A percentile compares a stretch with the other conserved stretches of the same genome.
Conservation (phyloP, 306 rosid species). For the Spatholobus suberectus region DNA sequence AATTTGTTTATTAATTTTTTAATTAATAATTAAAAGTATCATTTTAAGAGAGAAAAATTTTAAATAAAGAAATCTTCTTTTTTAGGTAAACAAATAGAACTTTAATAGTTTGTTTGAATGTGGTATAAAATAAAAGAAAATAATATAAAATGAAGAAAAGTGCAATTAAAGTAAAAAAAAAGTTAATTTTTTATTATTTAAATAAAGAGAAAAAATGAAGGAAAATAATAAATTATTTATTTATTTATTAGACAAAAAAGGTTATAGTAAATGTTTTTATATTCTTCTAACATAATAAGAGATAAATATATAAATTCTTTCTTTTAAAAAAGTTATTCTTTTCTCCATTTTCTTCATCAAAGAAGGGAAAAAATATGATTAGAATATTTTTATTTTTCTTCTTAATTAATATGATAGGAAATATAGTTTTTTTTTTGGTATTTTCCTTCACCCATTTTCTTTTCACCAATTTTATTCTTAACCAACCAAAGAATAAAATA, state of each 20-base stretch:
- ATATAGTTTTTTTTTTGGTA: background rate
- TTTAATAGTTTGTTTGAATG: background rate
- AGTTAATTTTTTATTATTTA: background rate
- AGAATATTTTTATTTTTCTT: background rate
- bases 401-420: background rate
- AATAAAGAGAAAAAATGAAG: background rate
- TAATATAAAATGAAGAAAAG: background rate
- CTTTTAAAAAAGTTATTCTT: background rate
- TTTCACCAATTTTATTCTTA: background rate
- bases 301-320: background rate
- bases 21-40: background rate
- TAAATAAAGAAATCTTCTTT: no score
- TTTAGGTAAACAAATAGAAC: background rate
- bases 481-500: no score
- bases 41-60: background rate
- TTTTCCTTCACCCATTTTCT: no score
- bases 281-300: background rate
- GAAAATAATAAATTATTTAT: background rate
- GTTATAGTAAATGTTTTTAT: background rate
- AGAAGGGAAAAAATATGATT: no score
- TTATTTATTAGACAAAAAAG: background rate
- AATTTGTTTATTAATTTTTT: no score
- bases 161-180: background rate
- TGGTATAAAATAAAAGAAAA: background rate
- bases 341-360: background rate